These are phyloP conservation scores for Trichoderma virens DNA, from an alignment of 495 filamentous ascomycete genomes.

Conservation along the genomic window DNA sequence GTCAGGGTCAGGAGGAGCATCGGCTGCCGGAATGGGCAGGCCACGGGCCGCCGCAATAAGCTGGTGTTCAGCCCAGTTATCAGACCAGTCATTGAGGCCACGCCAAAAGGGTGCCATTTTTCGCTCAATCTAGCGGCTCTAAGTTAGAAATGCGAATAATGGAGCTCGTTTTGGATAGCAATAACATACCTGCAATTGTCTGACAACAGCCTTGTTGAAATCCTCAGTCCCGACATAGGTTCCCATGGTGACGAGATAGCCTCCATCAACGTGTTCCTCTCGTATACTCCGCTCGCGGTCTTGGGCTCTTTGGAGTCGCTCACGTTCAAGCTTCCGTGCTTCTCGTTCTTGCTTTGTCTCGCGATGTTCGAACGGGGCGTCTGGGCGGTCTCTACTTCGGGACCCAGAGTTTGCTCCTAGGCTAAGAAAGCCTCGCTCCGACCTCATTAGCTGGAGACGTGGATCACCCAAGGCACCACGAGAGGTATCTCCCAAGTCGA, in stretches of 20 bases:
- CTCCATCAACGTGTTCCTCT: slow-evolving; percentile 91
- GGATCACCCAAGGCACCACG: slow-evolving; percentile 13
- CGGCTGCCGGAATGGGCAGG: slow-evolving; percentile 73
- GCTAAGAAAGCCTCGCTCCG: slow-evolving; percentile 22
- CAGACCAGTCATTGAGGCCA: slow-evolving; percentile 80
- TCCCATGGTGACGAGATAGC: slow-evolving; percentile 89
- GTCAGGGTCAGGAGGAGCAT: slow-evolving; percentile 68
- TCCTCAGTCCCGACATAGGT: slow-evolving; percentile 89
- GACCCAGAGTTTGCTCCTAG: slow-evolving; percentile 14
- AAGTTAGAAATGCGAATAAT: slow-evolving; percentile 12
- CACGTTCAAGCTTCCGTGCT: slow-evolving; percentile 74
- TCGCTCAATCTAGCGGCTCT: slow-evolving; percentile 65
- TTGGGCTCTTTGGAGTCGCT: slow-evolving; percentile 60
- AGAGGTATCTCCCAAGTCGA: background rate
- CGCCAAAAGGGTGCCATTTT: slow-evolving; percentile 91
- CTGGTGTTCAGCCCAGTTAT: slow-evolving; percentile 89
- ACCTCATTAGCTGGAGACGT: slow-evolving; percentile 20
- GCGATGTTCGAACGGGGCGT: slow-evolving; percentile 45
- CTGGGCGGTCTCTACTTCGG: slow-evolving; percentile 18
- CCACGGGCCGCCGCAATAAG: slow-evolving; percentile 86
- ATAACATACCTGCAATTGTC: slow-evolving; percentile 76
- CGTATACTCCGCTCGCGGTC: slow-evolving; percentile 89
- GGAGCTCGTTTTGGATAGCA: background rate
- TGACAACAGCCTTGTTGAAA: slow-evolving; percentile 81
- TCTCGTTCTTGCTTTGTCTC: slow-evolving; percentile 92